Percentiles rank a stretch among this genome's conserved stretches.
Conservation (phyloP, 2,329 filamentous ascomycete species). For the Phyllosticta citribraziliensis region DNA sequence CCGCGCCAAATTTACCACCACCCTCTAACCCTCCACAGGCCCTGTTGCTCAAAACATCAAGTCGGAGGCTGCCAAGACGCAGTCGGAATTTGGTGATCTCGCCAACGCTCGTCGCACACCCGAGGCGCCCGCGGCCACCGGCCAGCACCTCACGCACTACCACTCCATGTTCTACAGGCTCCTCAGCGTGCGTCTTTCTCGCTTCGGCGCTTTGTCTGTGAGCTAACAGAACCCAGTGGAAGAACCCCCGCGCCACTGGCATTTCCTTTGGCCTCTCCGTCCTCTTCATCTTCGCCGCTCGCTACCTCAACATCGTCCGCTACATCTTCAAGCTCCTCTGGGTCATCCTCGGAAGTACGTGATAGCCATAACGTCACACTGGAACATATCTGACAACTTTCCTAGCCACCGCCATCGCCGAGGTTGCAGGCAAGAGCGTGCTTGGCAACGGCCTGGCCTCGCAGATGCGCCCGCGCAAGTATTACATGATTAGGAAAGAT, state of each 20-base stretch:
- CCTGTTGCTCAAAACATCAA: slow-evolving; percentile 49
- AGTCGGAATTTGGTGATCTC: slow-evolving; percentile 48
- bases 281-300: slow-evolving; percentile 51
- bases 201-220: not conserved
- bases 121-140: slow-evolving; percentile 46
- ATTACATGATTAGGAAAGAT: slow-evolving; percentile 57
- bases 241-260: slow-evolving; percentile 54
- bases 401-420: slow-evolving; percentile 46
- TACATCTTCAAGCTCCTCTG: slow-evolving; percentile 53
- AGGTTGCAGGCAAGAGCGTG: slow-evolving; percentile 46
- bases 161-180: slow-evolving; percentile 58
- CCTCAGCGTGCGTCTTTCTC: slow-evolving; percentile 42
- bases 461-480: slow-evolving; percentile 52
- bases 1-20: slow-evolving; percentile 13
- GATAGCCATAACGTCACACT: not conserved
- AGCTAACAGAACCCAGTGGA: slow-evolving; percentile 40
- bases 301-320: slow-evolving; percentile 53
- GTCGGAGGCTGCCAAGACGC: slow-evolving; percentile 46
- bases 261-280: slow-evolving; percentile 49
- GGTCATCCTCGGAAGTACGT: slow-evolving; percentile 48
- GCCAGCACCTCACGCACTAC: slow-evolving; percentile 56
- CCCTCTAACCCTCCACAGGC: slow-evolving; percentile 24
- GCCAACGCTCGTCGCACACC: slow-evolving; percentile 45
- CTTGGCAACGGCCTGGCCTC: slow-evolving; percentile 50
- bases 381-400: slow-evolving; percentile 16